Evolutionary conservation across 495 filamentous ascomycete genomes (phyloP).

Genomic region (Massariosphaeria phaeospora): DNA sequence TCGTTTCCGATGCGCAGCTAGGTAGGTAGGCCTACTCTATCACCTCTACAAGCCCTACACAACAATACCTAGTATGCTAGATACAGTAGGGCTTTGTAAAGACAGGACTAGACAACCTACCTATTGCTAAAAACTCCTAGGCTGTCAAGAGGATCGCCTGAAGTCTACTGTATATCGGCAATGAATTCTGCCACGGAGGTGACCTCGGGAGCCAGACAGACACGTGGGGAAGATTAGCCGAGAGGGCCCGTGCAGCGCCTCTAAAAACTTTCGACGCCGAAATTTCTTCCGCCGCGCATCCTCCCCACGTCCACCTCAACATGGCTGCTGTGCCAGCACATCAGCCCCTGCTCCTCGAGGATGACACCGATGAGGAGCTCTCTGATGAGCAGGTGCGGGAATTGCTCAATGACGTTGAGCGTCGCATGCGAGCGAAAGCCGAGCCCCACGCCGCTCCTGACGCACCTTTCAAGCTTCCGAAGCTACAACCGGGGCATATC

Average conservation of each 20-base stretch:
- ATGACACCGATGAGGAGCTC: constrained; percentile 48
- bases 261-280: constrained; percentile 1
- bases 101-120: too few relatives aligned
- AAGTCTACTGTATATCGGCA: too few relatives aligned
- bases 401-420: constrained; percentile 61
- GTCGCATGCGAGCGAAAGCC: constrained; percentile 46
- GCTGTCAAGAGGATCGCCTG: too few relatives aligned
- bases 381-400: constrained; percentile 57
- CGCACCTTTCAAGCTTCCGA: constrained; percentile 40
- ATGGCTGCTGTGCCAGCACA: constrained; percentile 31
- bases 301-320: constrained; percentile 12
- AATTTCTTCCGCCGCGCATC: constrained; percentile 9
- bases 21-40: too few relatives aligned
- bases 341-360: constrained; percentile 14
- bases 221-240: neutral
- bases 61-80: too few relatives aligned
- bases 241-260: constrained; percentile 1
- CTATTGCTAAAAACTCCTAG: too few relatives aligned
- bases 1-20: too few relatives aligned
- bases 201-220: neutral
- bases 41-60: too few relatives aligned
- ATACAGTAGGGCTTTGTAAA: too few relatives aligned
- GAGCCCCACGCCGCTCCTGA: neutral
- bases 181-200: too few relatives aligned
- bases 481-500: constrained; percentile 41